A percentile compares a stretch with the other conserved stretches of the same genome.
Evolutionary conservation across 75 land plant species (phyloP).

Genomic region (Pinus taeda): DNA sequence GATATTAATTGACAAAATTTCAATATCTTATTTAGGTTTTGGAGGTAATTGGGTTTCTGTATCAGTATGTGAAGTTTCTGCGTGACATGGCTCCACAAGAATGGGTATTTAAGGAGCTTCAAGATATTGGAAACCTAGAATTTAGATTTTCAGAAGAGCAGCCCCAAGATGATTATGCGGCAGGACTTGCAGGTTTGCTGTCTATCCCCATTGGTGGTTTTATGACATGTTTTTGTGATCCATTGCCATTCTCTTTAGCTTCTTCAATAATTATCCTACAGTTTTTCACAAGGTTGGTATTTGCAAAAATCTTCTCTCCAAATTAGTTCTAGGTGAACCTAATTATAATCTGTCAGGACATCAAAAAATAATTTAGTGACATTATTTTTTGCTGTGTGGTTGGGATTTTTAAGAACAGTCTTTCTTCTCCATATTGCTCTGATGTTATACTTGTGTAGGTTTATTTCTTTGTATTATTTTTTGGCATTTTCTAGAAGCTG

Average conservation of each 20-base stretch:
- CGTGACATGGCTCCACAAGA: conserved; percentile 67
- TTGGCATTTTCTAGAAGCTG: no score
- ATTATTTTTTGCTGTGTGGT: neutral
- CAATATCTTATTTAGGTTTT: conserved; percentile 42
- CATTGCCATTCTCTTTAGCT: no score
- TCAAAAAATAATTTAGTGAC: neutral
- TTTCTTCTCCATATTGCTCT: neutral
- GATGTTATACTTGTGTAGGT: no score
- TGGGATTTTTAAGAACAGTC: neutral
- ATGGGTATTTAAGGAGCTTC: conserved; percentile 95
- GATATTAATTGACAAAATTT: neutral
- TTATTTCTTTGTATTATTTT: no score
- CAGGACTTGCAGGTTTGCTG: conserved; percentile 71
- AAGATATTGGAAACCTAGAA: conserved; percentile 86
- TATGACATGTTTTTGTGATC: neutral
- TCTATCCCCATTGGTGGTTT: neutral
- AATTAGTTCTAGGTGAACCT: neutral
- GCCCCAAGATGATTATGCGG: conserved; percentile 92
- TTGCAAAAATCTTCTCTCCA: neutral
- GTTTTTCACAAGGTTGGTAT: neutral
- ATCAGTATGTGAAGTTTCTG: conserved; percentile 82
- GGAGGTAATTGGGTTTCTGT: conserved; percentile 72
- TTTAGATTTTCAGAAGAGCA: conserved; percentile 90
- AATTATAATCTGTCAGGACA: neutral
- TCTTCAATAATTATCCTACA: neutral